Percentiles rank a stretch among this genome's conserved stretches.
Conservation (phyloP, 2,329 filamentous ascomycete genomes). For the Aspergillus novoparasiticus region DNA sequence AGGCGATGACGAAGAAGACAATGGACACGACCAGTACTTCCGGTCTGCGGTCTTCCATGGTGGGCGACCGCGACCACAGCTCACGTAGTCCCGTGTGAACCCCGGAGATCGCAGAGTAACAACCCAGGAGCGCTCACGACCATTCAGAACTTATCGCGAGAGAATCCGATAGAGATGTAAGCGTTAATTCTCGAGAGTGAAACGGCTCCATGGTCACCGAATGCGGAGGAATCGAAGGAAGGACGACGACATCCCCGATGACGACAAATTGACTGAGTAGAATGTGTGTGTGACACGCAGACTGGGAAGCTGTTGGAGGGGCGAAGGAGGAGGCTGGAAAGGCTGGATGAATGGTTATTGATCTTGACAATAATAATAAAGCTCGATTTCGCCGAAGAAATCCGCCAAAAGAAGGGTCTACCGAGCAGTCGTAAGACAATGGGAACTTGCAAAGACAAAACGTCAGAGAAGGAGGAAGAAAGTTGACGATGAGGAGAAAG, state of each 20-base stretch:
- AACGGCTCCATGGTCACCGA: conserved; percentile 11
- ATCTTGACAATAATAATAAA: background rate
- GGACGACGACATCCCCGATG: background rate
- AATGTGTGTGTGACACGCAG: background rate
- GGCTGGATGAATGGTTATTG: background rate
- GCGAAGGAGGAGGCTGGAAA: background rate
- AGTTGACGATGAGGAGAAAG: background rate
- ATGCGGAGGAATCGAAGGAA: background rate
- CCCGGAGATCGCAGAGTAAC: background rate
- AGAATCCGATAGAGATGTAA: background rate
- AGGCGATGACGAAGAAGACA: conserved; percentile 63
- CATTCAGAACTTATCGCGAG: background rate
- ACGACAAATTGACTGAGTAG: background rate
- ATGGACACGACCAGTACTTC: conserved; percentile 47
- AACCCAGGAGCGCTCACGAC: background rate
- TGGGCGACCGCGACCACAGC: conserved; percentile 15
- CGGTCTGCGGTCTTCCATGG: conserved; percentile 39
- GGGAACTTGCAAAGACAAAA: background rate
- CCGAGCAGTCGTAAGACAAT: background rate
- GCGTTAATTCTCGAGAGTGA: background rate
- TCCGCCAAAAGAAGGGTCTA: background rate
- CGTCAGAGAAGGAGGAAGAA: background rate
- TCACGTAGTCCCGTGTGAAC: background rate
- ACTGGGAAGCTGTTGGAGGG: background rate
- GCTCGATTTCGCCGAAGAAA: background rate